These are phyloP conservation scores for Cystobasidiaceae sp. DNA, from an alignment of 1,284 basidiomycete species.

Conservation along the genomic window DNA sequence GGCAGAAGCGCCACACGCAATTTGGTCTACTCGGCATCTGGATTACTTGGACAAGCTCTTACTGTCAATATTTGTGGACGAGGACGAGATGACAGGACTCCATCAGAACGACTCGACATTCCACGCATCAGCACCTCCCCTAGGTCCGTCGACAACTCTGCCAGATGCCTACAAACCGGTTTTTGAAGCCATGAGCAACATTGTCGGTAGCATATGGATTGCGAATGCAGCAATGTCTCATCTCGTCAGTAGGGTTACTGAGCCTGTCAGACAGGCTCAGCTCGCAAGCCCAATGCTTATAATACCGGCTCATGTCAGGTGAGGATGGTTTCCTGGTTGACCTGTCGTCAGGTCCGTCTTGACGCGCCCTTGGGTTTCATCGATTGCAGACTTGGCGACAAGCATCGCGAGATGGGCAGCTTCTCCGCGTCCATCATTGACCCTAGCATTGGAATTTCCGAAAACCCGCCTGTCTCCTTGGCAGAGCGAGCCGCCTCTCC, in stretches of 20 bases:
- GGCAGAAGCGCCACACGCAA: conserved; percentile 32
- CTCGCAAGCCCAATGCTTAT: not conserved
- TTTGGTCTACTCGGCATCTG: conserved; percentile 35
- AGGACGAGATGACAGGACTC: conserved; percentile 12
- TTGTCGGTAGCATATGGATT: conserved; percentile 15
- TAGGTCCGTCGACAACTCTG: conserved; percentile 20
- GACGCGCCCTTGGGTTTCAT: too few species aligned
- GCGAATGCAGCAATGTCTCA: conserved; percentile 6
- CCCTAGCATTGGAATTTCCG: too few species aligned
- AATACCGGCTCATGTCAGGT: conserved; percentile 38
- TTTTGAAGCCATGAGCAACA: conserved; percentile 7
- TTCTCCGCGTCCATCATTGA: too few species aligned
- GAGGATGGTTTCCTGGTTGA: not conserved
- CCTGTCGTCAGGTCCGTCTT: not conserved
- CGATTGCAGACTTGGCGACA: conserved; percentile 37
- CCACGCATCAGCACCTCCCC: not conserved
- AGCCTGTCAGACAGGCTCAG: not conserved
- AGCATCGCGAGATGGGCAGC: conserved; percentile 32
- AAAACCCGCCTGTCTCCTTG: too few species aligned
- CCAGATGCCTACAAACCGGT: not conserved
- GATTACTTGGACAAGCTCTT: conserved; percentile 37
- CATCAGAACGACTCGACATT: conserved; percentile 27
- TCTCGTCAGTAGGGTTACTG: not conserved
- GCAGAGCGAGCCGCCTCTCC: too few species aligned
- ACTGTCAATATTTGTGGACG: conserved; percentile 24